phyloP scores from a whole-genome alignment of 73 alveolate species.

The Strombidium stylifer region DNA sequence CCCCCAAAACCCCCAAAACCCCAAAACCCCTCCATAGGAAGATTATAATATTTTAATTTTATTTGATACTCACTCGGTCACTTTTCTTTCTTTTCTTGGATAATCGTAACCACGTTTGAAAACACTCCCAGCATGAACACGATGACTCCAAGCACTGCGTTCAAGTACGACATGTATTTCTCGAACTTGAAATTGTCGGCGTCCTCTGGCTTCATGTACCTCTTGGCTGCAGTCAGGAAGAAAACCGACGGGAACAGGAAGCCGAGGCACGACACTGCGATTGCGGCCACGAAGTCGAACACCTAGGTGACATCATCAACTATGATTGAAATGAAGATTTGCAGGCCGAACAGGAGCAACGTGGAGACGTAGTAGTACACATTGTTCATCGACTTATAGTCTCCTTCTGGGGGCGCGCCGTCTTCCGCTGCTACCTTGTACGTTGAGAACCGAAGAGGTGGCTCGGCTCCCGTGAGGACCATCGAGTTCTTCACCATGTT shows the following conservation, averaged over 20 bases:
- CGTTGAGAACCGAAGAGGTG: too few species aligned
- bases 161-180: too few species aligned
- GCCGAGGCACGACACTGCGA: constrained; percentile 12
- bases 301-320: constrained; percentile 21
- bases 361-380: neutral
- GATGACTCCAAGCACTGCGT: constrained; percentile 2
- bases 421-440: too few species aligned
- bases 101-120: neutral
- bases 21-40: neutral
- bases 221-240: too few species aligned
- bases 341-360: constrained; percentile 13
- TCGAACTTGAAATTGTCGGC: too few species aligned
- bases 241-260: constrained; percentile 21
- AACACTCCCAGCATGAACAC: neutral
- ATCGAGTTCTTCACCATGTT: too few species aligned
- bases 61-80: too few species aligned
- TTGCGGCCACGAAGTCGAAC: constrained; percentile 25
- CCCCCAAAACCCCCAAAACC: neutral
- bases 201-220: too few species aligned
- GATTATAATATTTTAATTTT: too few species aligned
- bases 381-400: too few species aligned
- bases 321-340: neutral
- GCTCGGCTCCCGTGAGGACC: too few species aligned
- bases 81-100: neutral
- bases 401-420: too few species aligned